Base-by-base conservation (phyloP, 805 yeast genomes). In the Ogataea henricii region DNA sequence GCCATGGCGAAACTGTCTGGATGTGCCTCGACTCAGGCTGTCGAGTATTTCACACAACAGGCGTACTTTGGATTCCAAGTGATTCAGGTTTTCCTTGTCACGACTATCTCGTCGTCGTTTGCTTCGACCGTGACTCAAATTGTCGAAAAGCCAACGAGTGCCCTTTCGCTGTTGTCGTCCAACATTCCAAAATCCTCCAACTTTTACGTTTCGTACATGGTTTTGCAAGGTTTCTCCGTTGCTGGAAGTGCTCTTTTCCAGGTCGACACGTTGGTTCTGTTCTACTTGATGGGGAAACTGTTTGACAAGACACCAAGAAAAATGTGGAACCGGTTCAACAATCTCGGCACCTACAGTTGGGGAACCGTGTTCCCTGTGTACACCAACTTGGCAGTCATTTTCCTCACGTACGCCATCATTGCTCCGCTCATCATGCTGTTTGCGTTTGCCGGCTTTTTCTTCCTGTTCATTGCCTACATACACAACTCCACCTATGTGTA, bases 361-460 rank as follows among this genome's bases (percentile, higher is more conserved):
- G 95, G 95, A 48, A 85, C 92, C 0, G 69, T 78, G 4, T 87
- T 83, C 73, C 94, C 95, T n/a, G 72, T 81, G 3, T 85, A 83
- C 63, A 79, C 87, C 51, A 83, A 81, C 62, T 76, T 87, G 66
- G 84, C 84, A 3, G 83, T 84, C 51, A 85, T 87, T 49, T 69
- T 81, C 4, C 73, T 87, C 52, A 78, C 89, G 0, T 87, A 84
- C 61, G 68, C 87, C 3, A 76, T 87, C 50, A 85, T 87, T 51
- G 80, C 97, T 1, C 98, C 99, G 12, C 69, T 92, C 59, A 85
- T 92, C 52, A 68, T 91, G 53, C 66, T 85, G 17, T 91, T 94
- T 63, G 81, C 90, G 3, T 72, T 82, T 23, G 77, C 76, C 40
- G 87, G 91, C 1, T 91, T 89, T 67, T 69, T 75, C 42, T 67